Evolutionary conservation across 2,329 filamentous ascomycete species (phyloP).

Genomic region (Ophiostoma tasmaniense): DNA sequence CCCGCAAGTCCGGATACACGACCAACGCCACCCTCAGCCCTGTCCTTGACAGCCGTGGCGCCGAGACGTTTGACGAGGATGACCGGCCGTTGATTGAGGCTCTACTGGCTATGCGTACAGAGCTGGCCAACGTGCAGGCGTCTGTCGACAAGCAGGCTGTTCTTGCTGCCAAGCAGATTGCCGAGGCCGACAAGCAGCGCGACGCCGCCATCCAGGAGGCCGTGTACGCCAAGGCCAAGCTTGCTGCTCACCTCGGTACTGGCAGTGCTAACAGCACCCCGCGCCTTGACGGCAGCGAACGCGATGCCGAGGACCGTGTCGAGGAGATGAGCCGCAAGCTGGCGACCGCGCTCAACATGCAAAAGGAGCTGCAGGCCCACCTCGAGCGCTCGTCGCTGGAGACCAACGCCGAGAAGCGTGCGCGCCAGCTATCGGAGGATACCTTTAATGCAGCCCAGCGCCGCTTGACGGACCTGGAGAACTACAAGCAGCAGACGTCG

Average conservation of each 20-base stretch:
- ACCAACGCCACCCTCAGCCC: constrained; percentile 62
- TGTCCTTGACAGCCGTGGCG: constrained; percentile 63
- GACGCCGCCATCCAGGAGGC: constrained; percentile 93
- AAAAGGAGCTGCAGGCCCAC: constrained; percentile 72
- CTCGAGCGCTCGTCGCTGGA: constrained; percentile 62
- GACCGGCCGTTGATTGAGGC: constrained; percentile 89
- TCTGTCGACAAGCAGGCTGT: constrained; percentile 84
- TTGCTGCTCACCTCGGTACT: constrained; percentile 58
- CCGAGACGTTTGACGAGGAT: constrained; percentile 80
- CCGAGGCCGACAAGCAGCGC: constrained; percentile 87
- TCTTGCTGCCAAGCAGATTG: constrained; percentile 78
- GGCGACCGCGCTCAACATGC: constrained; percentile 67
- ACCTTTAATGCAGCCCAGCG: constrained; percentile 74
- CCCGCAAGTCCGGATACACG: constrained; percentile 80
- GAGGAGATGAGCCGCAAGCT: constrained; percentile 74
- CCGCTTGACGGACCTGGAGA: constrained; percentile 75
- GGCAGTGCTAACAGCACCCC: constrained; percentile 55
- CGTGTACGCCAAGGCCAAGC: constrained; percentile 85
- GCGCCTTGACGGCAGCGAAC: constrained; percentile 47
- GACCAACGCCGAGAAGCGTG: constrained; percentile 70
- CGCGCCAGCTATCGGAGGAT: constrained; percentile 79
- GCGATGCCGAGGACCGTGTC: constrained; percentile 56
- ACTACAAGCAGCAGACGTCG: constrained; percentile 72
- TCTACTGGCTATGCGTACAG: constrained; percentile 79
- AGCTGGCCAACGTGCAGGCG: constrained; percentile 80